Evolutionary conservation across 139 green algal genomes (phyloP).

Genomic region (Volvox reticuliferus): DNA sequence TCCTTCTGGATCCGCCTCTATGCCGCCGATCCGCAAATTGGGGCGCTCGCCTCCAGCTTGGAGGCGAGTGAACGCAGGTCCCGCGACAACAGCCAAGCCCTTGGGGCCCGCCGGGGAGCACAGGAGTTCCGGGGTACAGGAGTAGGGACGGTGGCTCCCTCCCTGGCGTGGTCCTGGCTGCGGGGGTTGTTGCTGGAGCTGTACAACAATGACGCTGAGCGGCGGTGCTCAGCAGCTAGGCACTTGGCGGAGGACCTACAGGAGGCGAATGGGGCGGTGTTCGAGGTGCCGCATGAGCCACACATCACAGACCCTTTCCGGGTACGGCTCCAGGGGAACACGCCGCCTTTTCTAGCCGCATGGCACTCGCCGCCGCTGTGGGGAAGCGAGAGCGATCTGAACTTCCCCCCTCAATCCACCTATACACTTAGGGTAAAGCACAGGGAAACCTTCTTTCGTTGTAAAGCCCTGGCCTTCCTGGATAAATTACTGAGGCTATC

Average conservation of each 20-base stretch:
- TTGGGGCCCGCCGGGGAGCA: background rate
- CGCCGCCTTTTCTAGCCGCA: too few species aligned
- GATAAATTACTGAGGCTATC: too few species aligned
- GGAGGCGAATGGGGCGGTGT: background rate
- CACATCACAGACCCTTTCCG: slow-evolving; percentile 31
- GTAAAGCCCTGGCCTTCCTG: too few species aligned
- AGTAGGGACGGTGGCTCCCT: background rate
- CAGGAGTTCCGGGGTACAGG: too few species aligned
- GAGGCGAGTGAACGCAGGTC: background rate
- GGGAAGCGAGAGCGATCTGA: too few species aligned
- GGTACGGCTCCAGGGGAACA: background rate
- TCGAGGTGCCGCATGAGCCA: background rate
- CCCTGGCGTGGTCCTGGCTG: background rate
- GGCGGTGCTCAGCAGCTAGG: background rate
- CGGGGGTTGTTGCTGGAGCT: slow-evolving; percentile 22
- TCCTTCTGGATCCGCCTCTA: slow-evolving; percentile 41
- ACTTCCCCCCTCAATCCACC: too few species aligned
- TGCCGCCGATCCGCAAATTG: slow-evolving; percentile 43
- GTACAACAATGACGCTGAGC: slow-evolving; percentile 16
- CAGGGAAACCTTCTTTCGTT: too few species aligned
- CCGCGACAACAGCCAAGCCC: too few species aligned
- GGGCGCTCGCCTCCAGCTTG: slow-evolving; percentile 48
- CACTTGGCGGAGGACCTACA: slow-evolving; percentile 48
- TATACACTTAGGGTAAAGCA: too few species aligned
- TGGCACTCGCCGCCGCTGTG: too few species aligned